phyloP scores from a whole-genome alignment of 1,139 yeast species.

The Blastobotrys elegans region DNA sequence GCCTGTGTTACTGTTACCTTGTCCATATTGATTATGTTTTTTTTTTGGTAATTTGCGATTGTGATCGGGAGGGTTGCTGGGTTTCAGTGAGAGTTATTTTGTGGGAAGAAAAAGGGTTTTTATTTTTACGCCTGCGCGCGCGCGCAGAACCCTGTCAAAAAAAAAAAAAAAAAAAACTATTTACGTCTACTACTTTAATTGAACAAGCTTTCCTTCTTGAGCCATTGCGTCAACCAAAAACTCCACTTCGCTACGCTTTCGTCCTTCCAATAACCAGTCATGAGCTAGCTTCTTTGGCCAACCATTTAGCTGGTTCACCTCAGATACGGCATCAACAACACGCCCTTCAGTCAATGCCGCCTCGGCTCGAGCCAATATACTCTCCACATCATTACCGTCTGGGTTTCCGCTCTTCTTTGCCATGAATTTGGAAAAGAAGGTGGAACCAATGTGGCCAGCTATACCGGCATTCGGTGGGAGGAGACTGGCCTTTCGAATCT shows the following conservation, averaged over 20 bases:
- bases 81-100: no score
- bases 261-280: conserved; percentile 87
- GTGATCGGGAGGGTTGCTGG: background rate
- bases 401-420: conserved; percentile 61
- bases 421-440: conserved; percentile 68
- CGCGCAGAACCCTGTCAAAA: no score
- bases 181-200: background rate
- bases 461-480: conserved; percentile 95
- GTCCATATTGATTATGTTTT: background rate
- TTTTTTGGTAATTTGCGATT: background rate
- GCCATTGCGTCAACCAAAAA: conserved; percentile 64
- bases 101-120: background rate
- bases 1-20: background rate
- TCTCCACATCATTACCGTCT: conserved; percentile 79
- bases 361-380: conserved; percentile 82
- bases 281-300: conserved; percentile 88
- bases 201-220: conserved; percentile 41
- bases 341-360: conserved; percentile 70
- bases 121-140: no score
- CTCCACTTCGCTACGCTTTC: conserved; percentile 85
- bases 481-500: conserved; percentile 80
- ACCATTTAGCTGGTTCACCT: conserved; percentile 83
- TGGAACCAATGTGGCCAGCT: conserved; percentile 82
- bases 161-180: no score
- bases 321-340: conserved; percentile 85